Evolutionary conservation across 768 basidiomycete genomes (phyloP).

Genomic region (Gelatoporia subvermispora): DNA sequence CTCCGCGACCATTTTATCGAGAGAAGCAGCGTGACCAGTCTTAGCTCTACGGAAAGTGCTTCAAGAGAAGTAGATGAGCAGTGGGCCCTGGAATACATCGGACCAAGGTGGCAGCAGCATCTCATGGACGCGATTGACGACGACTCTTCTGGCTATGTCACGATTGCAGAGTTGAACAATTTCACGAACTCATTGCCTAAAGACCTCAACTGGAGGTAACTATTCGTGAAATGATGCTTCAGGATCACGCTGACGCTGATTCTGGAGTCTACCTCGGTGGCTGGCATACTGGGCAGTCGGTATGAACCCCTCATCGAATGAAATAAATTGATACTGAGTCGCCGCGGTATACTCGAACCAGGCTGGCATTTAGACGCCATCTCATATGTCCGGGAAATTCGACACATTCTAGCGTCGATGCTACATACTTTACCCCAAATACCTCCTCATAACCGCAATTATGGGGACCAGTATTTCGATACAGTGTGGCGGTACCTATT

Average conservation of each 20-base stretch:
- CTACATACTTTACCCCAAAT: not conserved
- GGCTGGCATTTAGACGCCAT: conserved; percentile 19
- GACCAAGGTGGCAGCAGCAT: conserved; percentile 15
- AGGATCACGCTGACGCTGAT: not conserved
- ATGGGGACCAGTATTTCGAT: conserved; percentile 23
- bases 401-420: conserved; percentile 6
- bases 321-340: no score
- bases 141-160: conserved; percentile 29
- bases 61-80: conserved; percentile 18
- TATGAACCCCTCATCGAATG: no score
- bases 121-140: conserved; percentile 31
- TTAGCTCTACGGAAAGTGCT: no score
- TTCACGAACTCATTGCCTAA: conserved; percentile 22
- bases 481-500: conserved; percentile 6
- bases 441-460: conserved; percentile 13
- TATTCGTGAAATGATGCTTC: not conserved
- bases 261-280: conserved; percentile 26
- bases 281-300: conserved; percentile 28
- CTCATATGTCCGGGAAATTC: conserved; percentile 9
- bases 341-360: no score
- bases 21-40: not conserved
- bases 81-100: conserved; percentile 24
- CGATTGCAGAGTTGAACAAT: conserved; percentile 27
- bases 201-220: conserved; percentile 24
- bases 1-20: conserved; percentile 28